These are phyloP conservation scores for Xerocomus potaroensis DNA, from an alignment of 768 basidiomycete genomes.

Conservation along the genomic window DNA sequence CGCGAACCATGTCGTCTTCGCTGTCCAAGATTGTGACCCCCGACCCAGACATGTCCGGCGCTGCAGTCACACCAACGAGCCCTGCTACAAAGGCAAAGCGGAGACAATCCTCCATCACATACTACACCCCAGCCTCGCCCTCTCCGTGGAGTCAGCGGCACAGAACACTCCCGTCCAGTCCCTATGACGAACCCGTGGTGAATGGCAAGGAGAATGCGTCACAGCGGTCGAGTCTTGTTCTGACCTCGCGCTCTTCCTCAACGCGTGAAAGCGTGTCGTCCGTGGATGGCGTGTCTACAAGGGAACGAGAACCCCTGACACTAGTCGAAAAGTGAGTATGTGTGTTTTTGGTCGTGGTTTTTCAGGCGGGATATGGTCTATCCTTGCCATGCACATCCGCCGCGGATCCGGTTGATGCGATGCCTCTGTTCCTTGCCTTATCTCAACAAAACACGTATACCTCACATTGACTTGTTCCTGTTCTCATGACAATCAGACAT, in stretches of 20 bases:
- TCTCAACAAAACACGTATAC: no score
- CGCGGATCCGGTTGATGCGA: not conserved
- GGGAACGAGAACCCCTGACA: conserved; percentile 47
- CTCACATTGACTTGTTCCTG: no score
- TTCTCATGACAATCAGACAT: conserved; percentile 50
- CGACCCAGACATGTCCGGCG: not conserved
- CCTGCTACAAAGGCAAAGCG: conserved; percentile 9
- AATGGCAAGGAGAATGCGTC: conserved; percentile 13
- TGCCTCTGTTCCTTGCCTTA: no score
- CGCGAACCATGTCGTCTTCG: conserved; percentile 6
- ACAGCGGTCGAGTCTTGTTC: conserved; percentile 19
- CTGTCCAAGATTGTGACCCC: not conserved
- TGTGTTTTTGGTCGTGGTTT: not conserved
- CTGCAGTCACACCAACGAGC: not conserved
- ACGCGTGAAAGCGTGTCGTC: conserved; percentile 19
- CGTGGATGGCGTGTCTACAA: conserved; percentile 2
- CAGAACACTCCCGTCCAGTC: conserved; percentile 2
- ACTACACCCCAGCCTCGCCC: conserved; percentile 26
- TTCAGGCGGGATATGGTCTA: no score
- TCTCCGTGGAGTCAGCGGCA: conserved; percentile 20
- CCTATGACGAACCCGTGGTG: conserved; percentile 1
- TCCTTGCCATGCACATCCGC: no score
- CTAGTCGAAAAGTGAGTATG: conserved; percentile 65
- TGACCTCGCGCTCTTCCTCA: conserved; percentile 12
- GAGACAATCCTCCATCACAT: conserved; percentile 28